Base-by-base conservation (phyloP, 441 rosid species). In the Populus trichocarpa region DNA sequence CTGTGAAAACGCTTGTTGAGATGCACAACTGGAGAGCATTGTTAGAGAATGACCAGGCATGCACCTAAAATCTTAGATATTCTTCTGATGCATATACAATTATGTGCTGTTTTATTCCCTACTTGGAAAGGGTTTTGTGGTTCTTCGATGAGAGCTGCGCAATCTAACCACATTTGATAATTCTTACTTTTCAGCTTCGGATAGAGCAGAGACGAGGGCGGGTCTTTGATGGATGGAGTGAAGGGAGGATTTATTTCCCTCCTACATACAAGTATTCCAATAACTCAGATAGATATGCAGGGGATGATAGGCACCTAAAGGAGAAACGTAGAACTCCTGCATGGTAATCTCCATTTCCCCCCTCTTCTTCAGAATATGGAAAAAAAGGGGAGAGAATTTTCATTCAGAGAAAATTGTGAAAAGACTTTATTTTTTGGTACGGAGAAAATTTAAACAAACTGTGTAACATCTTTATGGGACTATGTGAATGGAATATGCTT, bases 241-340 rank as follows among this genome's bases (percentile, higher is more conserved):
- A 97, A 86, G 99, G 99, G 69, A 91, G 42, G 63, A 95, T 97
- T 81, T 93, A 90, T 83, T 97, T 97, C 81, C 97, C 99, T 74
- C 99, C 99, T 1, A 97, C 99, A 32, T 97, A 97, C 95, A 95
- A 97, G 86, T 97, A 92, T 79, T 97, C 97, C 8, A 89, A 92
- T 83, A 97, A 95, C 77, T 97, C 99, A 26, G 99, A 97, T 79
- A 84, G 94, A 83, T 95, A 95, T 73, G 90, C 97, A 2, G 97
- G 97, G 61, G 97, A 95, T 72, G 92, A 89, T 74, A 87, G 95
- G 80, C 91, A 86, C 80, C 93, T 89, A 25, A 93, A 91, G 91
- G 96, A 88, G 87, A 97, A 97, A 77, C 86, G 99, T 86, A 88
- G 99, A 79, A 97, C 99, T 38, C 99, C 99, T 2, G 98, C 99